Evolutionary conservation across 352 stramenopile species (phyloP).

Genomic region (Peronospora belbahrii): DNA sequence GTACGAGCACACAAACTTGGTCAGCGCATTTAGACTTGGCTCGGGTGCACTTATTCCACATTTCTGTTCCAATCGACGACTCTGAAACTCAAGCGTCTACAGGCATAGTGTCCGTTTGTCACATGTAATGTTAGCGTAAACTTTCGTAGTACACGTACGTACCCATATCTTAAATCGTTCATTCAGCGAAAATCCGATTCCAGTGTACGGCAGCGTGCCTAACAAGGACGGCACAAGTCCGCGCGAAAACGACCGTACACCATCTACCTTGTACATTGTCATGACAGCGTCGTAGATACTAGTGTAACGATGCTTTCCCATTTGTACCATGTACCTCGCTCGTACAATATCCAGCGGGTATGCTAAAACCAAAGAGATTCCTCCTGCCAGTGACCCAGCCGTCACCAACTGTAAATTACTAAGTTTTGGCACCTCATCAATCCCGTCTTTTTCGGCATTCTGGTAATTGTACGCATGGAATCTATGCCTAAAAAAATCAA

Average conservation of each 20-base stretch:
- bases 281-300: slow-evolving; percentile 60
- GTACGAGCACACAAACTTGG: slow-evolving; percentile 81
- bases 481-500: slow-evolving; percentile 74
- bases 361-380: slow-evolving; percentile 59
- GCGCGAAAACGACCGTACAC: slow-evolving; percentile 53
- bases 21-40: slow-evolving; percentile 48
- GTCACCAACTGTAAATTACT: slow-evolving; percentile 70
- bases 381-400: slow-evolving; percentile 63
- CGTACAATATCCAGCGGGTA: slow-evolving; percentile 81
- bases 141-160: slow-evolving; percentile 14
- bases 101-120: not conserved
- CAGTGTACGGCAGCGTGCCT: slow-evolving; percentile 79
- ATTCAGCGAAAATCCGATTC: slow-evolving; percentile 81
- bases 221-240: slow-evolving; percentile 72
- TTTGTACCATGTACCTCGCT: slow-evolving; percentile 82
- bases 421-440: slow-evolving; percentile 45
- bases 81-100: slow-evolving; percentile 46
- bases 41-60: slow-evolving; percentile 17
- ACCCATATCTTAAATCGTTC: slow-evolving; percentile 78
- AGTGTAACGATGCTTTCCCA: slow-evolving; percentile 66
- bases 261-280: slow-evolving; percentile 74
- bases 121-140: not conserved
- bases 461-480: slow-evolving; percentile 76
- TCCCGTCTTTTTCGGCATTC: slow-evolving; percentile 29
- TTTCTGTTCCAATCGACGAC: slow-evolving; percentile 25